Evolutionary conservation across 768 basidiomycete genomes (phyloP), one percentile per base, ranked within the genome.

Genomic region (Suillus variegatus): DNA sequence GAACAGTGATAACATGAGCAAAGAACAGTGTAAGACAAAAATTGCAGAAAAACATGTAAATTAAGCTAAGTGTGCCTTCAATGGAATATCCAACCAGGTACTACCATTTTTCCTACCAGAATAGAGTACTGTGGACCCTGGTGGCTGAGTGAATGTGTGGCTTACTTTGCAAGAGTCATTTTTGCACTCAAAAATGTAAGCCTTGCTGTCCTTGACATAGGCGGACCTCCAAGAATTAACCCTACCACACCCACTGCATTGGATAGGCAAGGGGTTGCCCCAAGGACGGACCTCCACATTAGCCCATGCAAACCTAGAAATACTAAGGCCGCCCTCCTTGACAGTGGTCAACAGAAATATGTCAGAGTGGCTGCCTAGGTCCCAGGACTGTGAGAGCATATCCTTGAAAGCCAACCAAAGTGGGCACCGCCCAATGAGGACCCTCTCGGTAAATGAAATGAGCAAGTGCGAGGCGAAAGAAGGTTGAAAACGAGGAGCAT

Each of bases 201-300:
- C 7, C 51, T 52, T 52, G 51, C 25, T 52, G 9, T 25, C 28
- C 8, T 52, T 52, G 8, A 52, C 51, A 52, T 28, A 52, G 28
- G 51, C 8, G 1, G 51, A 52, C 49, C 49, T 51, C 49, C 25
- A 51, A 16, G 49, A 51, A 51, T 51, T 25, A 25, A 25, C 25
- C 49, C 49, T 28, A 28, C 32, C 32, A 44, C 64, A 64, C 14
- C 40, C 35, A 43, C 55, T 41, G 16, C 64, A 64, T 28, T 64
- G 57, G 18, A 60, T 28, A 32, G 64, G 57, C 6, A 60, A n/a
- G 44, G 3, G 10, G 18, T 60, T 6, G 5, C 64, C 58, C 64
- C 58, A 61, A 44, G 57, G 57, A 22, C 4, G 22, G 32, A 35
- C 3, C 22, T 60, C 35, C n/a, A n/a, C 2, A 25, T 64, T 22